phyloP scores from a whole-genome alignment of 2,329 filamentous ascomycete species.

The Knufia petricola region DNA sequence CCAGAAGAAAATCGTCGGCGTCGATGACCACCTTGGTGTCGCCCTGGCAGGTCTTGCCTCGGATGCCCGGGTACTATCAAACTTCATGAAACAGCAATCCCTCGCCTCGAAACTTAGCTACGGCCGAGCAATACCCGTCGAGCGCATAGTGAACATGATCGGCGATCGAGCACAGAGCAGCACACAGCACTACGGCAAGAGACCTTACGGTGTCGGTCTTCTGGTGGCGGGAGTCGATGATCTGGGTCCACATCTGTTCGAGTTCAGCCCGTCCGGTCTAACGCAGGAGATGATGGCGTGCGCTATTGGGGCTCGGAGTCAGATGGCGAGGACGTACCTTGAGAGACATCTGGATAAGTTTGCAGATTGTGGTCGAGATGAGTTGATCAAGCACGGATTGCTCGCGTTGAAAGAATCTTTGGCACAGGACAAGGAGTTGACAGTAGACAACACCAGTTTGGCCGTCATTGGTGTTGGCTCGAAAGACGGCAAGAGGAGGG shows the following conservation, averaged over 20 bases:
- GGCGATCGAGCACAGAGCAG: constrained; percentile 95
- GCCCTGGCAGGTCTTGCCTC: constrained; percentile 95
- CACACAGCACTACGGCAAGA: constrained; percentile 93
- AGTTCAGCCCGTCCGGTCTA: constrained; percentile 94
- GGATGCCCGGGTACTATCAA: constrained; percentile 96
- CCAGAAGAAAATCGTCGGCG: constrained; percentile 97
- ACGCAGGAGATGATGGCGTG: constrained; percentile 96
- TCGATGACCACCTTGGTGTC: constrained; percentile 92
- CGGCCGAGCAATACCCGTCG: constrained; percentile 83
- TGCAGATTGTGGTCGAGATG: constrained; percentile 63
- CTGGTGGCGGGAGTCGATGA: constrained; percentile 91
- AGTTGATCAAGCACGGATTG: constrained; percentile 83
- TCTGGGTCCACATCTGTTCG: constrained; percentile 87
- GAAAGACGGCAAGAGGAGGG: constrained; percentile 42
- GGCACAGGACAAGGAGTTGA: constrained; percentile 94
- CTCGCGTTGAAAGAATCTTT: constrained; percentile 89
- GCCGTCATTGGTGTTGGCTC: constrained; percentile 60
- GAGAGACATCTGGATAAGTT: constrained; percentile 87
- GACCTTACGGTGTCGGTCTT: constrained; percentile 89
- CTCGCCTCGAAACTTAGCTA: constrained; percentile 93
- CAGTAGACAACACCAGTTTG: constrained; percentile 90
- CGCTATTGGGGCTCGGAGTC: constrained; percentile 87
- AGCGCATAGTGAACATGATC: constrained; percentile 82
- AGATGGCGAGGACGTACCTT: constrained; percentile 96
- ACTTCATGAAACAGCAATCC: constrained; percentile 99